Base-by-base conservation (phyloP, 176 grass and related monocot species). In the Zoysia japonica region DNA sequence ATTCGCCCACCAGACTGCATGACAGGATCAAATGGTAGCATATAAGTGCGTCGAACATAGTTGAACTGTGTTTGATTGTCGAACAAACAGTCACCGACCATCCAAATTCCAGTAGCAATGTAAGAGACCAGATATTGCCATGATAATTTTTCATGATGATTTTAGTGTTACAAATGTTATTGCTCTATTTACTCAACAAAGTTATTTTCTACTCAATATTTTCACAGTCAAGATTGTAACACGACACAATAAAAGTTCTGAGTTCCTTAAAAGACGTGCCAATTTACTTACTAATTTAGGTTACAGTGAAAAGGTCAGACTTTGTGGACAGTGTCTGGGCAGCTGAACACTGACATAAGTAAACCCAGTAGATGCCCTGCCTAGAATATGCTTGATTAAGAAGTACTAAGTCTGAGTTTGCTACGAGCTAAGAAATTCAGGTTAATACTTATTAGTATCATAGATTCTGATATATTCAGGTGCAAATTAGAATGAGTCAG, bases 1-100 rank as follows among this genome's bases (percentile, higher is more conserved):
- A 91, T 66, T 35, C 90, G 87, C 47, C 90, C 88, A 47, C 86
- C 78, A 68, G 89, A 61, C 92, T 95, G 67, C 65, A 79, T 64
- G 55, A 76, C 17, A 45, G 2, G 61, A 76, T 67, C 3, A 55
- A 28, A 28, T 28, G 28, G 28, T 28, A 28, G 28, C 56, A 62
- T 70, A 28, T n/a, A 77, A 84, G 61, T 41, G 10, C 15, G 41
- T 42, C 0, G 6, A 71, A 62, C 55, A 15, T 49, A 19, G 28
- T 19, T 61, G 12, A 45, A 72, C 28, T 15, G 78, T 46, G 9
- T 3, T 52, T 11, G 10, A 49, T 68, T 60, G 15, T 9, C 7
- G n/a, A 14, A 62, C 10, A 8, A 37, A 35, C 7, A 2, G 11
- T 17, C 15, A 49, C 36, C 28, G 11, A 72, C 5, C 56, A 47